Conservation (phyloP, 73 alveolate species). For the Tetrahymena borealis region DNA sequence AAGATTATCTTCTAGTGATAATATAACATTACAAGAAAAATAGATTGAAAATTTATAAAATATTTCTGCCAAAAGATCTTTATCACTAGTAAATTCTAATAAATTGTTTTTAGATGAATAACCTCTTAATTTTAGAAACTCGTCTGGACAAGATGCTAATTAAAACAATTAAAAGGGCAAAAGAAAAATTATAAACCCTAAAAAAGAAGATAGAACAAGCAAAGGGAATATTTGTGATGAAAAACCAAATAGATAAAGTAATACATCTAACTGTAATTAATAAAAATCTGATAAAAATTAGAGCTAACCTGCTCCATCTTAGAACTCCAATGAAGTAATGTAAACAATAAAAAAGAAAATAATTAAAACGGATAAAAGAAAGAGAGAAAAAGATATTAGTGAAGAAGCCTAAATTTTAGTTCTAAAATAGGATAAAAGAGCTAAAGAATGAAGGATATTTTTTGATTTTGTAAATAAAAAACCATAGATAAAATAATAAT, state of each 20-base stretch:
- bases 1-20: not conserved
- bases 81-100: not conserved
- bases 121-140: not conserved
- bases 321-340: not conserved
- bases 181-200: not conserved
- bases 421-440: not conserved
- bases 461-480: too few species aligned
- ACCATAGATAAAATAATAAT: too few species aligned
- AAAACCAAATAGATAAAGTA: not conserved
- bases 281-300: too few species aligned
- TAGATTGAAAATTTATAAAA: not conserved
- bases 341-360: not conserved
- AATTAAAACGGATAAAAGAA: not conserved
- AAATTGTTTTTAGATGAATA: not conserved
- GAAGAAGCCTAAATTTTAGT: not conserved
- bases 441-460: not conserved
- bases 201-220: not conserved
- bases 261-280: not conserved
- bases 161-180: not conserved
- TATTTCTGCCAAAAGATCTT: not conserved
- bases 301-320: too few species aligned
- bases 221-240: not conserved
- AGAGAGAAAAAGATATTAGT: not conserved
- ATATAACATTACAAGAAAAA: not conserved
- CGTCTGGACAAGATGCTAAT: not conserved